Evolutionary conservation across 2,329 filamentous ascomycete genomes (phyloP), one percentile per base, ranked within the genome.

Genomic region (Cadophora malorum): DNA sequence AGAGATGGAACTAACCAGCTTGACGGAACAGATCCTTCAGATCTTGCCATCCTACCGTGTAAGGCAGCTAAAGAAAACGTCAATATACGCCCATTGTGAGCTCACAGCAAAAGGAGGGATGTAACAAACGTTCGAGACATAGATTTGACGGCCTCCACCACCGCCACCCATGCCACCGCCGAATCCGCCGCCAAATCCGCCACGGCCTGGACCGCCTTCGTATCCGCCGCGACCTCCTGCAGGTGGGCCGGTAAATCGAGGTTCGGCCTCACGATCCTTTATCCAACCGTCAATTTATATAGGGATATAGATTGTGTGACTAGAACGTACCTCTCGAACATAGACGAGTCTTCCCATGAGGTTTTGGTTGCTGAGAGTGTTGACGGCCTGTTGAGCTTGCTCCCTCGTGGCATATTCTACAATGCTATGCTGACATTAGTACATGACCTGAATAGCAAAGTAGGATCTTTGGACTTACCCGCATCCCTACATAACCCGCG

Each of bases 381-480:
- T 91, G 84, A 99, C 96, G 79, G 96, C 96, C 82, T 93, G 91
- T 83, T 98, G 96, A 80, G 96, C 96, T 91, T 99, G 94, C 79
- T 99, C 96, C 89, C 94, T 93, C 78, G 95, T 97, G 82, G 94
- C 94, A 90, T 99, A 99, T 91, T 99, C 96, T 91, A 99, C 96
- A 93, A 99, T 99, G 86, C 94, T 97, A 74, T 4, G 21, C 60
- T 52, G 14, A 35, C 58, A 64, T 73, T 69, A 67, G 61, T 52
- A 35, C 12, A 16, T 3, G 21, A 25, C 33, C 25, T 60, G 56
- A 31, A n/a, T 21, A 62, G 45, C 28, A 31, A 12, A 19, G 28
- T 14, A n/a, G 4, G 4, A 23, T 3, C 31, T 49, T 23, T 25
- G 53, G 64, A 88, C 94, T 90, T 90, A 97, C 94, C 96, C 96